Conservation (phyloP, 169 alveolate species). For the Eimeria brunetti region DNA sequence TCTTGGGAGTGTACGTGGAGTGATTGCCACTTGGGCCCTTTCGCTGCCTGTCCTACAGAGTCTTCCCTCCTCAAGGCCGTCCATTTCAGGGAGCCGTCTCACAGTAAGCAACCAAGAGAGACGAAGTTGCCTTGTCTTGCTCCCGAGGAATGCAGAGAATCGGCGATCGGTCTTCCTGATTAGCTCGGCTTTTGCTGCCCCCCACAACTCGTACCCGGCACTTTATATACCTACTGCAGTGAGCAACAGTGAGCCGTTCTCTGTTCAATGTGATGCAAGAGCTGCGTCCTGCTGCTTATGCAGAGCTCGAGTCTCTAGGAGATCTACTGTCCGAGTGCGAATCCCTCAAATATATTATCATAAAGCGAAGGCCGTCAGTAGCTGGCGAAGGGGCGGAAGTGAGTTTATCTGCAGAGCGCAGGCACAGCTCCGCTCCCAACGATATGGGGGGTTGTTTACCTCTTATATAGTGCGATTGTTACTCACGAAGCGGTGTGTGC, state of each 20-base stretch:
- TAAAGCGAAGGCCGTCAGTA: not conserved
- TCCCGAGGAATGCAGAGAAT: not conserved
- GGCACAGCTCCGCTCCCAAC: not conserved
- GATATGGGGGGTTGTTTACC: not conserved
- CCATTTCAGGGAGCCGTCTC: slow-evolving; percentile 34
- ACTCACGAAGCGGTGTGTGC: not conserved
- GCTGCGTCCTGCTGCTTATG: not conserved
- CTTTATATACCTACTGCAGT: not conserved
- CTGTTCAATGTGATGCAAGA: not conserved
- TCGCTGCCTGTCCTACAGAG: not conserved
- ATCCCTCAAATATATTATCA: slow-evolving; percentile 4
- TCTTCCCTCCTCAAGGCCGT: slow-evolving; percentile 58
- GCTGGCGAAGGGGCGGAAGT: slow-evolving; percentile 12
- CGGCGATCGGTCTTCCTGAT: not conserved
- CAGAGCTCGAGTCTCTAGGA: slow-evolving; percentile 48
- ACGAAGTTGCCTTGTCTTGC: not conserved
- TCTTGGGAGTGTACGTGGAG: not conserved
- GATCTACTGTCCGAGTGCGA: slow-evolving; percentile 57
- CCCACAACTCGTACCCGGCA: not conserved
- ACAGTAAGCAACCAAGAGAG: not conserved
- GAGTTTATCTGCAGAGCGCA: not conserved
- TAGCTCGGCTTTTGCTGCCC: not conserved
- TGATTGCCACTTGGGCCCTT: not conserved
- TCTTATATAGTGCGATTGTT: not conserved
- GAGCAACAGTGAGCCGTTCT: not conserved